Evolutionary conservation across 2,329 filamentous ascomycete species (phyloP).

Genomic region (Fusarium chlamydosporum): DNA sequence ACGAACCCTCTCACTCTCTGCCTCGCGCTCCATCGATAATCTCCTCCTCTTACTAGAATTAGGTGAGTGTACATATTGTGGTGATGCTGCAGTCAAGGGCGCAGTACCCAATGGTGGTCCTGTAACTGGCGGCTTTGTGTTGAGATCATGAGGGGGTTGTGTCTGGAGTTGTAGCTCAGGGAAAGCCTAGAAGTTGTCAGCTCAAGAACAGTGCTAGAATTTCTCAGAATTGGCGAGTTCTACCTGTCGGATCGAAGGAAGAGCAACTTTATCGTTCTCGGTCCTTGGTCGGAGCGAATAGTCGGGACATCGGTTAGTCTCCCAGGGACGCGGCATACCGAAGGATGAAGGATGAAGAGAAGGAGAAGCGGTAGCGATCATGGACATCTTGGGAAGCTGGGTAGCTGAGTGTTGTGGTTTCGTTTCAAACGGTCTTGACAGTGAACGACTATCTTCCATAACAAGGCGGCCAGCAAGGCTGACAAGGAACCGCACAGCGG

Average conservation of each 20-base stretch:
- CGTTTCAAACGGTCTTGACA: constrained; percentile 51
- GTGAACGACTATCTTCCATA: constrained; percentile 61
- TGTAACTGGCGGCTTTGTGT: constrained; percentile 52
- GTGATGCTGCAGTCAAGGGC: constrained; percentile 54
- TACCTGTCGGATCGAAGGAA: constrained; percentile 70
- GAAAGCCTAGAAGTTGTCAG: constrained; percentile 59
- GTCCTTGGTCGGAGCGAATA: constrained; percentile 55
- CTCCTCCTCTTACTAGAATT: constrained; percentile 64
- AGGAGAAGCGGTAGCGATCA: constrained; percentile 63
- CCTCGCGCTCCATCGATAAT: constrained; percentile 59
- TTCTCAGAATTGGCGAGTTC: constrained; percentile 12
- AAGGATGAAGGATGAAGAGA: constrained; percentile 58
- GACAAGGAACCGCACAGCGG: constrained; percentile 44
- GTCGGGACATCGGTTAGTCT: constrained; percentile 55
- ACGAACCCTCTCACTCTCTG: constrained; percentile 58
- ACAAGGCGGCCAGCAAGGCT: constrained; percentile 45
- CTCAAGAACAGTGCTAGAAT: background rate
- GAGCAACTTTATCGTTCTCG: constrained; percentile 59
- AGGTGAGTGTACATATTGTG: constrained; percentile 66
- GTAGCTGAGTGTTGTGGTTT: constrained; percentile 45
- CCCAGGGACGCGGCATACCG: constrained; percentile 59
- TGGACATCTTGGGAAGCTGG: constrained; percentile 62
- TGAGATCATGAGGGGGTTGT: constrained; percentile 54
- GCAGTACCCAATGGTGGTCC: constrained; percentile 55
- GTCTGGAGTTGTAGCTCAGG: constrained; percentile 60